These are phyloP conservation scores for Macrolepiota fuliginosa DNA, from an alignment of 768 basidiomycete genomes.

Conservation along the genomic window DNA sequence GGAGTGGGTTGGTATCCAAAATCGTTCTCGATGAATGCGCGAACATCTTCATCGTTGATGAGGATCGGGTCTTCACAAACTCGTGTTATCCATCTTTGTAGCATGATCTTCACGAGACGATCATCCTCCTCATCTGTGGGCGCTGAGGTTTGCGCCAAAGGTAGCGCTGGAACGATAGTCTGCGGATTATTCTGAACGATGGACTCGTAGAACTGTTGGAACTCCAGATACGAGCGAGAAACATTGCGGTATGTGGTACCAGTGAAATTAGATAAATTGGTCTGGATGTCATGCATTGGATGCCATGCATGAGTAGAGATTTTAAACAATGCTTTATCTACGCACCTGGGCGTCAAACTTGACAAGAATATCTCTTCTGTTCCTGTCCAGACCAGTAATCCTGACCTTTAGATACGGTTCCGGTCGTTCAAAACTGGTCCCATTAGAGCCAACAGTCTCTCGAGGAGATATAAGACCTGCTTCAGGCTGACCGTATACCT, in stretches of 20 bases:
- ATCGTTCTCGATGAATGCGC: constrained; percentile 95
- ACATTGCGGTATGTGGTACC: constrained; percentile 90
- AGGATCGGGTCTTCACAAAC: constrained; percentile 92
- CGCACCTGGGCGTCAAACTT: constrained; percentile 93
- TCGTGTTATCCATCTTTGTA: constrained; percentile 92
- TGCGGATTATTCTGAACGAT: constrained; percentile 90
- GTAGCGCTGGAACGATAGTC: constrained; percentile 93
- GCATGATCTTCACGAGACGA: constrained; percentile 88
- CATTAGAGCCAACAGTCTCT: constrained; percentile 63
- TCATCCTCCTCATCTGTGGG: constrained; percentile 99
- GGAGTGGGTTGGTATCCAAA: constrained; percentile 93
- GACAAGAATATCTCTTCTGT: constrained; percentile 90
- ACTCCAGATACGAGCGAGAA: constrained; percentile 93
- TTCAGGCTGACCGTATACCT: constrained; percentile 85
- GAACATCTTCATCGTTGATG: constrained; percentile 86
- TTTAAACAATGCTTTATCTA: not conserved
- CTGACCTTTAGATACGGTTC: constrained; percentile 88
- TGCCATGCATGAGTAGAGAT: not conserved
- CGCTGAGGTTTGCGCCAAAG: constrained; percentile 94
- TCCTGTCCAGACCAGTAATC: constrained; percentile 90
- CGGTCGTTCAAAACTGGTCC: constrained; percentile 66
- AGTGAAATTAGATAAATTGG: constrained; percentile 90
- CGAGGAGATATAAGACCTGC: constrained; percentile 79
- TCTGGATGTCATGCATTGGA: constrained; percentile 46
- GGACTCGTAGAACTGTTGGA: constrained; percentile 90